Evolutionary conservation across 176 grass and related monocot species (phyloP).

Genomic region (Puccinellia tenuiflora): DNA sequence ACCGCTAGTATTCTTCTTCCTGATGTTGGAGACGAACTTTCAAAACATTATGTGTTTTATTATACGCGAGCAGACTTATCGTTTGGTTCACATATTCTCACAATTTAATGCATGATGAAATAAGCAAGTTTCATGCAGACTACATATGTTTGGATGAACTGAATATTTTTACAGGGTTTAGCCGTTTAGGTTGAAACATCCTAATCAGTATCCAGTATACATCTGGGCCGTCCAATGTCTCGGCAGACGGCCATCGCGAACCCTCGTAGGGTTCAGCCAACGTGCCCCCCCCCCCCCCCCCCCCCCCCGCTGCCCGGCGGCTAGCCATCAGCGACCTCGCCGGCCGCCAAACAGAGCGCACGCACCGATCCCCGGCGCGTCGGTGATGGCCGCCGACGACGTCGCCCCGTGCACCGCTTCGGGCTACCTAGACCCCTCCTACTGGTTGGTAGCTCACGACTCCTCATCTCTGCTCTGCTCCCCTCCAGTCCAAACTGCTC

Average conservation of each 20-base stretch:
- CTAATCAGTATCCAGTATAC: neutral
- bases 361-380: neutral
- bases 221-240: neutral
- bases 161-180: no score
- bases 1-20: no score
- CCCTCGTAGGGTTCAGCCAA: neutral
- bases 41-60: no score
- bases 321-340: neutral
- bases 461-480: neutral
- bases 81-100: neutral
- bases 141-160: no score
- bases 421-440: conserved; percentile 52
- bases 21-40: no score
- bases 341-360: neutral
- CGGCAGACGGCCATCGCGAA: neutral
- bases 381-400: conserved; percentile 25
- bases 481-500: neutral
- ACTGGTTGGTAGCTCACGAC: conserved; percentile 47
- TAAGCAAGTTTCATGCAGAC: neutral
- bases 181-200: no score
- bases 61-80: neutral
- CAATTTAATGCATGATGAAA: no score
- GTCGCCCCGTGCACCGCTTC: conserved; percentile 38
- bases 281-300: neutral
- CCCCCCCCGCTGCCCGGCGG: neutral